Evolutionary conservation across 176 grass and related monocot species (phyloP), one percentile per base, ranked within the genome.

Genomic region (Areca catechu): DNA sequence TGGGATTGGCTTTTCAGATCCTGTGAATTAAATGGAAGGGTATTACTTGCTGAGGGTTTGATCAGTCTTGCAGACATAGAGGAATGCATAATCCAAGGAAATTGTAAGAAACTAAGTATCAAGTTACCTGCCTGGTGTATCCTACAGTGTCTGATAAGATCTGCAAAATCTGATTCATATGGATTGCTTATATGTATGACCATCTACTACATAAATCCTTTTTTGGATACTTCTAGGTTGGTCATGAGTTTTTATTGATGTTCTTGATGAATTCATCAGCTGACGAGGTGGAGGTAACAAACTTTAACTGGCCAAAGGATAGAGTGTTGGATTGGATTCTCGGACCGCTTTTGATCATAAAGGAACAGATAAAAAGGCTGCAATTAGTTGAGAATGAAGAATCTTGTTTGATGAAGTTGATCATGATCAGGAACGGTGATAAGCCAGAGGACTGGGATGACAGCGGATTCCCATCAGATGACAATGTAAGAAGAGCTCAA

Each of bases 1-100:
- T 96, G 91, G 91, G 91, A 96, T 77, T 96, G 91, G 91, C 78
- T 96, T 63, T 96, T 96, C 64, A 79, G 86, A 49, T 90, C 91
- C 22, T 90, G 86, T 54, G 91, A 96, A 74, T 58, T 90, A 55
- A 96, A 90, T 54, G 91, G 86, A 60, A 90, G 76, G 54, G 78
- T 87, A 66, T 64, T 96, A 63, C 75, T 96, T 22, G 70, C 58
- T 20, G 86, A 90, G 57, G 83, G 83, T 51, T 48, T 96, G 57
- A 88, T 90, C 5, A 80, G 56, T 69, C 65, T 70, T 19, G 71
- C 60, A 62, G 91, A 96, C 20, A 82, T 88, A 58, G 87, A 79
- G 58, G 71, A 81, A 71, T 96, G 70, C 29, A 63, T 84, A 17
- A 79, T 51, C 21, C 74, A 79, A 72, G 86, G 91, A 21, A 82